phyloP scores from a whole-genome alignment of 495 filamentous ascomycete species.

The Apodospora peruviana region DNA sequence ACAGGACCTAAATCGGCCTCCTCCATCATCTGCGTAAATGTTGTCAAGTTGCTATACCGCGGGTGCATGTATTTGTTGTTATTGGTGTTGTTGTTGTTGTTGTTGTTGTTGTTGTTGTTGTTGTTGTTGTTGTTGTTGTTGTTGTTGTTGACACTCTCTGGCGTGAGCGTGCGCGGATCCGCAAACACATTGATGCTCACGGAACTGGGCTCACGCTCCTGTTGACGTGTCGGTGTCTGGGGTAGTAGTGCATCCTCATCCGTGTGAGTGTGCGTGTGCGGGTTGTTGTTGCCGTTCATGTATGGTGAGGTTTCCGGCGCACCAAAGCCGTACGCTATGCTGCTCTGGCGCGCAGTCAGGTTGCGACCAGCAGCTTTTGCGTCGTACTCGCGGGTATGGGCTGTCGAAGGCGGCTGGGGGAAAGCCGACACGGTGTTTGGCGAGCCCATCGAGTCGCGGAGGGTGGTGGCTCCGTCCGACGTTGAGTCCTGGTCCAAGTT shows the following conservation, averaged over 20 bases:
- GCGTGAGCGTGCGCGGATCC: slow-evolving; percentile 45
- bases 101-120: background rate
- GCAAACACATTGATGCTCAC: slow-evolving; percentile 70
- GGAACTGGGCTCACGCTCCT: slow-evolving; percentile 47
- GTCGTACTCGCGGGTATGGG: background rate
- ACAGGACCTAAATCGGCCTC: slow-evolving; percentile 43
- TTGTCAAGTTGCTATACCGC: slow-evolving; percentile 41
- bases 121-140: background rate
- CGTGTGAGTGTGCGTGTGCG: background rate
- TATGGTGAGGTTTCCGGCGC: slow-evolving; percentile 8
- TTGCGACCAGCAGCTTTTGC: too few species aligned
- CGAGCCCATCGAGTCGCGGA: background rate
- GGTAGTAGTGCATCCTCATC: slow-evolving; percentile 5
- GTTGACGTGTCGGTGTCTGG: slow-evolving; percentile 17
- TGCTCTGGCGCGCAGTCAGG: slow-evolving; percentile 11
- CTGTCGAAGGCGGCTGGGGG: background rate
- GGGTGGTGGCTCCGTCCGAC: background rate
- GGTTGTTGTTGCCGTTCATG: background rate
- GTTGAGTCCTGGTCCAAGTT: slow-evolving; percentile 1
- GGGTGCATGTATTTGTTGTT: background rate
- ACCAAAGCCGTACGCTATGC: slow-evolving; percentile 15
- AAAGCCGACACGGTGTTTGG: background rate
- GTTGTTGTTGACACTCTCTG: slow-evolving; percentile 10
- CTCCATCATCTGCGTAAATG: slow-evolving; percentile 63
- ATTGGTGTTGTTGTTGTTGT: slow-evolving; percentile 2